Conservation (phyloP, 495 filamentous ascomycete species). For the Neurospora sp. region DNA sequence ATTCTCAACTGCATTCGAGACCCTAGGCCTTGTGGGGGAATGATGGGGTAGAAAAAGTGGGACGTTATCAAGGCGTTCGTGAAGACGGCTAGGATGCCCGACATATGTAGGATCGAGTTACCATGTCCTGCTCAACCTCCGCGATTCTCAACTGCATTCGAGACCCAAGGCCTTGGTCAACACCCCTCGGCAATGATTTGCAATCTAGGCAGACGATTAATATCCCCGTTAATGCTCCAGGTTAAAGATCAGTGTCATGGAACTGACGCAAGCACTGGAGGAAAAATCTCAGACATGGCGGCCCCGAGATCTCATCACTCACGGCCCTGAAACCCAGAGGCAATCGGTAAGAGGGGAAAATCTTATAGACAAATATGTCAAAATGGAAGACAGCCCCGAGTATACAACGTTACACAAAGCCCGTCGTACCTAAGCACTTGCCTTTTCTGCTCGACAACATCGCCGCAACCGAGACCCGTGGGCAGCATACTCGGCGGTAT, state of each 20-base stretch:
- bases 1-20: background rate
- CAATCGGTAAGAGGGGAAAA: background rate
- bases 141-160: background rate
- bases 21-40: background rate
- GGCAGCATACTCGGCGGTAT: background rate
- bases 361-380: background rate
- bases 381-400: background rate
- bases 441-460: background rate
- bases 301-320: background rate
- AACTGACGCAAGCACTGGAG: background rate
- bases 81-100: background rate
- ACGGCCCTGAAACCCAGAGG: background rate
- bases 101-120: background rate
- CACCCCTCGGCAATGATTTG: background rate
- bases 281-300: background rate
- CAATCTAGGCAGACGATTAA: background rate
- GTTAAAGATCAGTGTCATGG: background rate
- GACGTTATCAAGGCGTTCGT: background rate
- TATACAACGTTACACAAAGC: background rate
- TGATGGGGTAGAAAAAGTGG: background rate
- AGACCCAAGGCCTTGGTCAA: background rate
- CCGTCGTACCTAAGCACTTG: background rate
- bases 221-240: background rate
- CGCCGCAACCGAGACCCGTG: background rate
- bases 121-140: background rate